These are phyloP conservation scores for Phylloporus arenicola DNA, from an alignment of 768 basidiomycete species.

Conservation along the genomic window DNA sequence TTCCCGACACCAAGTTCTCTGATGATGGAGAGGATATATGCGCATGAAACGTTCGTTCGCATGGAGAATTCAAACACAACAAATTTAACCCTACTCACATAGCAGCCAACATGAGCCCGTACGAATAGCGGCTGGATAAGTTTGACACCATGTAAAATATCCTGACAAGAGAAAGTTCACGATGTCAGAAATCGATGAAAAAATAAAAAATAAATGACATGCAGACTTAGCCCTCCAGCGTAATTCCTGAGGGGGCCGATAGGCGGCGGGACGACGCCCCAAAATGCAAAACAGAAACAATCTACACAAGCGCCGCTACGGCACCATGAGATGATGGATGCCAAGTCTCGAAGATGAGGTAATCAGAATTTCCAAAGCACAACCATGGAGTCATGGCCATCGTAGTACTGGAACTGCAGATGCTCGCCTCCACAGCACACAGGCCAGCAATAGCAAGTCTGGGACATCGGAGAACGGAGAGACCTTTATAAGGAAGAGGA, in stretches of 20 bases:
- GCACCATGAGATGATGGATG: conserved; percentile 62
- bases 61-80: not conserved
- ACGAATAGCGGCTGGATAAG: too few species aligned
- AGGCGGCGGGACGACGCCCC: conserved; percentile 63
- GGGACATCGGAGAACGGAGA: not conserved
- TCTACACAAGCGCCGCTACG: conserved; percentile 68
- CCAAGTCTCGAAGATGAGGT: conserved; percentile 64
- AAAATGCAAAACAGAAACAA: conserved; percentile 63
- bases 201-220: not conserved
- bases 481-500: not conserved
- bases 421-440: not conserved
- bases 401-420: conserved; percentile 12
- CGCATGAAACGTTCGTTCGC: too few species aligned
- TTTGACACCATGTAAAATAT: too few species aligned
- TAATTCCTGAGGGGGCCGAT: conserved; percentile 47
- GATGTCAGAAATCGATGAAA: not conserved
- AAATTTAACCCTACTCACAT: conserved; percentile 48
- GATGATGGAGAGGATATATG: too few species aligned
- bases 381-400: conserved; percentile 60
- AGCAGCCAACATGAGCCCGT: conserved; percentile 73
- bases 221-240: conserved; percentile 58
- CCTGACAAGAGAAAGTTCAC: not conserved
- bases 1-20: too few species aligned
- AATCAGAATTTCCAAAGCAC: conserved; percentile 62
- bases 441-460: not conserved